Evolutionary conservation across 1,284 basidiomycete species (phyloP), one percentile per base, ranked within the genome.

Genomic region (Austroboletus niveus): DNA sequence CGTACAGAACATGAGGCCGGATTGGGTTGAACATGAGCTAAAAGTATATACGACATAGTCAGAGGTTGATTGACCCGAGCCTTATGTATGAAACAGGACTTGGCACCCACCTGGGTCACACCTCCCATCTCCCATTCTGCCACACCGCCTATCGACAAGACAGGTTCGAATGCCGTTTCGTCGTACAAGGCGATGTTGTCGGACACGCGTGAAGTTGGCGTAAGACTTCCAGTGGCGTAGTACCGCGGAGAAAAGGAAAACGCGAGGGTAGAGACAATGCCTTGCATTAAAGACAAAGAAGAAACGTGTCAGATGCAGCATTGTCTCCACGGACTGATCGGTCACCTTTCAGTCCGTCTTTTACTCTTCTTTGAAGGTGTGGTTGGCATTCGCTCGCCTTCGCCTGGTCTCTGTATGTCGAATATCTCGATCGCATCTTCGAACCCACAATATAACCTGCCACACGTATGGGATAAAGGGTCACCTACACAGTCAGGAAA

Each of bases 351-450:
- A 95, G 75, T 1, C 92, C 93, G 51, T 89, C 85, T 60, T 60
- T 82, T 84, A 57, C 87, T 91, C 61, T 87, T 89, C 64, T 87
- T 87, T 0, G 84, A 86, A 2, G 85, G 82, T 0, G 84, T 84
- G 0, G 89, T 94, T n/a, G 76, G 78, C 6, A 94, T 61, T 2
- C 93, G 80, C 1, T 78, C 81, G 1, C 90, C 90, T 63, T 82
- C 78, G 4, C 90, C 89, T 0, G 91, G 90, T 29, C 72, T 70
- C 17, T 77, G 74, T 10, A 96, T 70, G 61, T 95, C 89, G 61
- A 96, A 92, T 7, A 94, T 79, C 68, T 97, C 94, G 49, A 97
- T 89, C 0, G 92, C 88, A 56, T 88, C 84, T 69, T 94, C 89
- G 53, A 89, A 92, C 0, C 94, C 93, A 64, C 93, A 94, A 65